A percentile compares a stretch with the other conserved stretches of the same genome.
Conservation (phyloP, 169 alveolate genomes). For the Cryptosporidium meleagridis region DNA sequence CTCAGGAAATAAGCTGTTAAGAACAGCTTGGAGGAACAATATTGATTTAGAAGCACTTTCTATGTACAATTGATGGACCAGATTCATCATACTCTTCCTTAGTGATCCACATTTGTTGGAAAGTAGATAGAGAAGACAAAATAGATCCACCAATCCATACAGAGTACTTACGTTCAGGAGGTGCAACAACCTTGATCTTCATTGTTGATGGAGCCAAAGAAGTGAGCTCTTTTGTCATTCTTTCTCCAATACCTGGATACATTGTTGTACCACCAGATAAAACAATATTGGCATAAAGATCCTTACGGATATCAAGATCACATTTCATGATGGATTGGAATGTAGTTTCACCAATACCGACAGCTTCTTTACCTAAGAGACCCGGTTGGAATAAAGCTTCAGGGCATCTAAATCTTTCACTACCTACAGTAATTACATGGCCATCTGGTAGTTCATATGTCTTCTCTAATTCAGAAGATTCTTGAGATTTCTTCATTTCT, state of each 20-base stretch:
- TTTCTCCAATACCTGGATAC: constrained; percentile 97
- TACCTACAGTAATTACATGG: constrained; percentile 93
- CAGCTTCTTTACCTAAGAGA: constrained; percentile 93
- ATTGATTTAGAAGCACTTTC: constrained; percentile 93
- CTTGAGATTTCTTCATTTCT: constrained; percentile 91
- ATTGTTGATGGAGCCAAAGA: constrained; percentile 95
- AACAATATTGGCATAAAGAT: constrained; percentile 94
- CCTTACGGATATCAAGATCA: constrained; percentile 96
- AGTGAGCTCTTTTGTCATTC: constrained; percentile 96
- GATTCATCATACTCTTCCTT: constrained; percentile 98
- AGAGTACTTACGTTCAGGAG: constrained; percentile 97
- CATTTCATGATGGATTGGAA: constrained; percentile 96
- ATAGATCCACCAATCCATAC: constrained; percentile 99
- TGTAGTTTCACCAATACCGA: constrained; percentile 95
- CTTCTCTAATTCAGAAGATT: constrained; percentile 92
- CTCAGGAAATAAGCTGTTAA: background rate
- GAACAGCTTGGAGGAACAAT: background rate
- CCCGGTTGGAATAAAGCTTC: constrained; percentile 97
- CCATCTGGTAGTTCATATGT: constrained; percentile 99
- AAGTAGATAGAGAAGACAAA: constrained; percentile 94
- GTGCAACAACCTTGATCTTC: constrained; percentile 98
- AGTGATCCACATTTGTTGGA: constrained; percentile 98
- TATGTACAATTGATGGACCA: constrained; percentile 98
- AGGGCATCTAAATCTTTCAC: constrained; percentile 97
- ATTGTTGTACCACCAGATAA: constrained; percentile 98